Conservation (phyloP, 345 rosid species). For the Chamaenerion angustifolium region DNA sequence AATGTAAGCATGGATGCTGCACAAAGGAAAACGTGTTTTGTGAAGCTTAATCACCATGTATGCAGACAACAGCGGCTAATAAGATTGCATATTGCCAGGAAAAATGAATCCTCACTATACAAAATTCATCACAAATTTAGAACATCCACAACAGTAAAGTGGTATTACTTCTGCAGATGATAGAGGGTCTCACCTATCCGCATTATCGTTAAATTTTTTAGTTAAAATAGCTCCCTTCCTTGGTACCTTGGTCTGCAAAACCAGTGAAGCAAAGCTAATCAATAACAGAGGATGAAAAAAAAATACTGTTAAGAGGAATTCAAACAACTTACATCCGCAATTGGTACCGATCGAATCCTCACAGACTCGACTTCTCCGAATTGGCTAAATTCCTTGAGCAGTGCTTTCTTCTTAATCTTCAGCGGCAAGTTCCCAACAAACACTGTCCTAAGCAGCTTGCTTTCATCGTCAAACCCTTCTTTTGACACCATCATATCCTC, state of each 20-base stretch:
- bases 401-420: conserved; percentile 62
- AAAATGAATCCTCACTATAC: not conserved
- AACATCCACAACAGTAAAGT: not conserved
- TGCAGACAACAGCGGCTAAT: too few species aligned
- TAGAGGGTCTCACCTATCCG: conserved; percentile 46
- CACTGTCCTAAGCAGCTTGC: conserved; percentile 77
- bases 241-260: conserved; percentile 61
- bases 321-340: conserved; percentile 50
- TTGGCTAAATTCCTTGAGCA: conserved; percentile 58
- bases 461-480: conserved; percentile 85
- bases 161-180: too few species aligned
- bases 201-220: conserved; percentile 66
- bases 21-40: not conserved
- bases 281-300: conserved; percentile 3
- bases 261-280: conserved; percentile 9
- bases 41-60: too few species aligned
- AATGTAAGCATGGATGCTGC: conserved; percentile 88
- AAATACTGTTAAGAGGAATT: not conserved
- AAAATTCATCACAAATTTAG: not conserved
- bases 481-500: conserved; percentile 31
- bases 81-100: too few species aligned
- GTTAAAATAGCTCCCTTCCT: conserved; percentile 69
- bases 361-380: conserved; percentile 83
- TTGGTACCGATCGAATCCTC: conserved; percentile 83
- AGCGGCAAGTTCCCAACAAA: conserved; percentile 87